Percentiles rank a stretch among this genome's conserved stretches.
Evolutionary conservation across 257 asterid species (phyloP).

Genomic region (Solanum pinnatisectum): DNA sequence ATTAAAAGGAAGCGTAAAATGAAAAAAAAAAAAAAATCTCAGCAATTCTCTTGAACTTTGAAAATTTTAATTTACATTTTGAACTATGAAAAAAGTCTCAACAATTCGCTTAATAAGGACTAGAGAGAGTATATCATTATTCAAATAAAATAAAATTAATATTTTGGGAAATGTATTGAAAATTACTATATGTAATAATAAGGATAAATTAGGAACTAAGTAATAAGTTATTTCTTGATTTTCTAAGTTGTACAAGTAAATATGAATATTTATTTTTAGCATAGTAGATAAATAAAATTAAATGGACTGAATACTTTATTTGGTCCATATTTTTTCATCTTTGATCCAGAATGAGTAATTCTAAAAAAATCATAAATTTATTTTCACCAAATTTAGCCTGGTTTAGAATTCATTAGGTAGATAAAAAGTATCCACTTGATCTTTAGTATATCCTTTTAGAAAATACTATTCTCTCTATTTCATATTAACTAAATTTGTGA

Average conservation of each 20-base stretch:
- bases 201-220: not conserved
- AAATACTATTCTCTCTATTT: too few species aligned
- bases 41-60: not conserved
- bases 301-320: not conserved
- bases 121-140: not conserved
- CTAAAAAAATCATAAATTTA: not conserved
- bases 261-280: not conserved
- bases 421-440: too few species aligned
- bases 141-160: not conserved
- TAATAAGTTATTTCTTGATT: not conserved
- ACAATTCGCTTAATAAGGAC: not conserved
- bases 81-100: not conserved
- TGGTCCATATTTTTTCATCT: not conserved
- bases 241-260: not conserved
- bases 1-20: not conserved
- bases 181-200: not conserved
- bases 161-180: not conserved
- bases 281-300: not conserved
- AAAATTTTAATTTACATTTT: too few species aligned
- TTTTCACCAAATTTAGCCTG: not conserved
- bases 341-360: not conserved
- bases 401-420: not conserved
- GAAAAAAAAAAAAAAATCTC: not conserved
- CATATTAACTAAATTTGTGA: too few species aligned
- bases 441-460: not conserved